Evolutionary conservation across 148 eudicot species (phyloP), one percentile per base, ranked within the genome.

Genomic region (Cornus suecica): DNA sequence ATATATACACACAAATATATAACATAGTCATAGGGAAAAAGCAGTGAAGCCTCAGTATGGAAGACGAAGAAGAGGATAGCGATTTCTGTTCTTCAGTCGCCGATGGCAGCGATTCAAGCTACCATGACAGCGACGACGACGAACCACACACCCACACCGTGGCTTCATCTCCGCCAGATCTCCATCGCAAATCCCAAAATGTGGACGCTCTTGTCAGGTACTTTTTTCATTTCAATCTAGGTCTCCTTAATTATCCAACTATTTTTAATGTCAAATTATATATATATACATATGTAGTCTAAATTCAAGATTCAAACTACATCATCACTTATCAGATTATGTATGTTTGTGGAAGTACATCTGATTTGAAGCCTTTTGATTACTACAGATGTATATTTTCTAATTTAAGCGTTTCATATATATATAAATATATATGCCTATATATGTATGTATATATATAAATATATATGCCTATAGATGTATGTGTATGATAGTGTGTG

Each of bases 131-230:
- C 8, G 74, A 62, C 2, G 83, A 69, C 9, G 77, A 80, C 61
- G 82, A 14, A 51, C 26, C 45, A 37, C 51, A 65, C 62, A 27
- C 65, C 37, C 34, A 65, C 62, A 27, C 65, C 37, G 34, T 26
- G 14, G 45, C 4, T 48, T 20, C 70, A 23, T 16, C 48, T 26
- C 76, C 80, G 68, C 56, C 24, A 5, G 24, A 77, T n/a, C 74
- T 72, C 14, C 74, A 77, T 42, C 64, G 74, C 5, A 90, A 88
- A 66, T 86, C 91, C 1, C 82, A 79, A 65, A 90, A 88, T 24
- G 89, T 90, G 29, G 85, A 78, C 45, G 90, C 90, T 71, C 89
- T 90, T 70, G 77, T 90, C 60, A 87, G 90, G 91, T 90, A 80
- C 4, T 11, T 48, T 48, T 61, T 69, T 68, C 10, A 54, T 34